Base-by-base conservation (phyloP, 2,329 filamentous ascomycete species). In the Madurella mycetomatis region DNA sequence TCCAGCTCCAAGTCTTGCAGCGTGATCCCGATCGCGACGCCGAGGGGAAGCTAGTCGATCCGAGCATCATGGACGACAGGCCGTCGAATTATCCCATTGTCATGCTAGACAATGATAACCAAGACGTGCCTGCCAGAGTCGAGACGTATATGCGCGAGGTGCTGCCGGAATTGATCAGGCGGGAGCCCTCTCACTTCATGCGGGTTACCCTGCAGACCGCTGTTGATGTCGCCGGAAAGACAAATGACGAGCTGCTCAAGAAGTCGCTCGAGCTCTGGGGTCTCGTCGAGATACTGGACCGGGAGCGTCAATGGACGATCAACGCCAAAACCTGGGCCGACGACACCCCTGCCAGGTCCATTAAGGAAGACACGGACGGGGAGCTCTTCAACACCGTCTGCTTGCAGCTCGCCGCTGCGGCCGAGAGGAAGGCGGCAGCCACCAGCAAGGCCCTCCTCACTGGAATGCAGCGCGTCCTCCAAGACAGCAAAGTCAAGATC, bases 231-330 rank as follows among this genome's bases (percentile, higher is more conserved):
- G 78, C 79, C 0, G 70, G 72, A 39, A 67, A 75, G 45, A 76
- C 76, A 7, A 72, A 74, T 37, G 80, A 84, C 57, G 76, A 79
- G 52, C 69, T 84, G 12, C 70, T 86, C 7, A 75, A 75, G 50
- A 77, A 80, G 55, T 80, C 82, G 1, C 72, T 86, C 4, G 82
- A 86, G 65, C 73, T 86, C 2, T 86, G 83, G 83, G 80, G 81
- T 0, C 73, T 84, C 5, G 82, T 86, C 4, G 83, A 86, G 64
- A 81, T 84, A 44, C 81, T 86, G 54, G 83, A 86, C 64, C 77
- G 81, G 47, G 83, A 86, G 64, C 74, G 82, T 4, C 77, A 82
- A 57, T 86, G 83, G 83, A 75, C 72, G 34, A 80, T 84, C 58
- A 65, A 76, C 4, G 76, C 79, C 54, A 77, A 76, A 58, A 72